phyloP scores from a whole-genome alignment of 805 yeast genomes.

The Metschnikowia noctiluminum region DNA sequence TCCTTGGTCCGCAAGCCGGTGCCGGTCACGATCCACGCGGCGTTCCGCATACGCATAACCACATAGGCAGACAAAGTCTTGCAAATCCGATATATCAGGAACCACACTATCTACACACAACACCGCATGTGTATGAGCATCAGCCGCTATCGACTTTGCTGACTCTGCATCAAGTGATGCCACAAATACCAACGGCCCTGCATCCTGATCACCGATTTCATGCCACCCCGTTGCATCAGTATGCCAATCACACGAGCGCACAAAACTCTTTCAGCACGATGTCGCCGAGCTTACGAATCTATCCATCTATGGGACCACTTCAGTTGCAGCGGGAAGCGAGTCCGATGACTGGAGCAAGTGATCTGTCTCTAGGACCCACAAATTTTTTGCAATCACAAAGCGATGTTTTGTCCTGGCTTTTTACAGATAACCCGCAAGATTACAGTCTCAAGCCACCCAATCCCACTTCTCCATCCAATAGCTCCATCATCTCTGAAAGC shows the following conservation, averaged over 20 bases:
- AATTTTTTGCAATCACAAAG: slow-evolving; percentile 27
- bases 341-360: neutral
- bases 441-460: neutral
- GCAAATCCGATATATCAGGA: neutral
- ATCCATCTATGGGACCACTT: neutral
- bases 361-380: neutral
- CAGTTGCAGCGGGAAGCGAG: neutral
- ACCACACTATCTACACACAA: neutral
- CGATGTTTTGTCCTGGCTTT: slow-evolving; percentile 39
- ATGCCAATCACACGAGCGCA: neutral
- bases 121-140: neutral
- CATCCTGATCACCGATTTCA: neutral
- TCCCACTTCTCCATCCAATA: slow-evolving; percentile 1
- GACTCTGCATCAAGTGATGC: neutral
- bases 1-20: too few relatives aligned
- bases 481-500: neutral
- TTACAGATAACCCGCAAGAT: slow-evolving; percentile 10
- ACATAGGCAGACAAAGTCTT: neutral
- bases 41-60: neutral
- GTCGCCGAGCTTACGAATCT: neutral
- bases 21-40: neutral
- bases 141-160: neutral
- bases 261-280: neutral
- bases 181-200: neutral
- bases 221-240: neutral